These are phyloP conservation scores for Prillingera fragicola DNA, from an alignment of 1,284 basidiomycete species.

Conservation along the genomic window DNA sequence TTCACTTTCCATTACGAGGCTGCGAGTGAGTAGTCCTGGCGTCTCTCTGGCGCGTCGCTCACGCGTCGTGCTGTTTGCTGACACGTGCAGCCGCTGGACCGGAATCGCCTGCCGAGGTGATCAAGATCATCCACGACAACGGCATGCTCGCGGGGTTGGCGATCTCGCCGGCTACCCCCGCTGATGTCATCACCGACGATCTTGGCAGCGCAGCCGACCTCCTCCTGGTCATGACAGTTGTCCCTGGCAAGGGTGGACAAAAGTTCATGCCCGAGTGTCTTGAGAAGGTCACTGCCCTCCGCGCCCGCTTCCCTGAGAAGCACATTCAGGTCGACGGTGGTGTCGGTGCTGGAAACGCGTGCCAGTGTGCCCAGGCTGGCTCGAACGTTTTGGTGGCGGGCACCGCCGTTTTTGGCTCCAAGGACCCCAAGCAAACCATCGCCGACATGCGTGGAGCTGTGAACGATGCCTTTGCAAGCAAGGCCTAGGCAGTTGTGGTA, in stretches of 20 bases:
- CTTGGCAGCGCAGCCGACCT: constrained; percentile 77
- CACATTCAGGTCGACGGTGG: constrained; percentile 99
- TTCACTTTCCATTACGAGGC: constrained; percentile 99
- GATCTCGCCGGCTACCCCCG: constrained; percentile 87
- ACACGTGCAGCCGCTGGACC: constrained; percentile 2
- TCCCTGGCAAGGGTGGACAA: constrained; percentile 89
- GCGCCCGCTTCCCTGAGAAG: constrained; percentile 73
- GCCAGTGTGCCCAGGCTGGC: constrained; percentile 82
- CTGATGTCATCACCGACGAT: constrained; percentile 73
- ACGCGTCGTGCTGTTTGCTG: too few species aligned
- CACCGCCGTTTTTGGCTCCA: constrained; percentile 85
- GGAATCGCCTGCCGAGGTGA: constrained; percentile 57
- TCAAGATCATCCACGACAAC: constrained; percentile 62
- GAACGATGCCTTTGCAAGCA: constrained; percentile 50
- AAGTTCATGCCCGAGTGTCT: constrained; percentile 94
- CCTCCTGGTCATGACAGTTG: constrained; percentile 96
- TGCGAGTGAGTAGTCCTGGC: constrained; percentile 62
- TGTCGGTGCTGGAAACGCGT: constrained; percentile 85
- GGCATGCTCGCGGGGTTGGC: constrained; percentile 86
- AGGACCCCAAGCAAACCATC: constrained; percentile 74
- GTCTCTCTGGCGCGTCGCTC: too few species aligned
- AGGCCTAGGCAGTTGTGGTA: not conserved
- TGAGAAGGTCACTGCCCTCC: constrained; percentile 71
- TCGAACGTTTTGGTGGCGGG: constrained; percentile 98
- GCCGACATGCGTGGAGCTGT: constrained; percentile 65